These are phyloP conservation scores for Syzygium oleosum DNA, from an alignment of 345 rosid species.

Conservation along the genomic window DNA sequence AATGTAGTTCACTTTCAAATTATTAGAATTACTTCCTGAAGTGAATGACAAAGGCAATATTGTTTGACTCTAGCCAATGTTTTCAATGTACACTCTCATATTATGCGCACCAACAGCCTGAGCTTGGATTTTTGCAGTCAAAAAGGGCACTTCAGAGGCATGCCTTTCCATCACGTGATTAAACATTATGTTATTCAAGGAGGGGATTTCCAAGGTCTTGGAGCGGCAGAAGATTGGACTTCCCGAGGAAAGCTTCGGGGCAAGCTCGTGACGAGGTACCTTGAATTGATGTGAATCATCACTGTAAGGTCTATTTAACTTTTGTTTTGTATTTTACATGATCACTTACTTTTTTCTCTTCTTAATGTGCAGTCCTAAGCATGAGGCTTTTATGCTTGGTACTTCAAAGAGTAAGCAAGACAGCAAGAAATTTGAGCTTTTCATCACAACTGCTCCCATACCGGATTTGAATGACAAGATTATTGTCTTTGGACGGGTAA, in stretches of 20 bases:
- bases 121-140: conserved; percentile 42
- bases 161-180: conserved; percentile 73
- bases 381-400: conserved; percentile 82
- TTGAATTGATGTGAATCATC: background rate
- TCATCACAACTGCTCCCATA: conserved; percentile 81
- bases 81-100: background rate
- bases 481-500: conserved; percentile 68
- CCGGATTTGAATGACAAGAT: conserved; percentile 70
- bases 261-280: conserved; percentile 56
- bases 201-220: conserved; percentile 47
- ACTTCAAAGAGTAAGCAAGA: conserved; percentile 49
- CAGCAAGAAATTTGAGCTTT: conserved; percentile 50
- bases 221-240: conserved; percentile 74
- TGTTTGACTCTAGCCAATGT: background rate
- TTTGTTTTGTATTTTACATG: background rate
- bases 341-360: background rate
- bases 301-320: background rate
- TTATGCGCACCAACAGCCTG: background rate
- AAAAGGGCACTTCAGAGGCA: conserved; percentile 70
- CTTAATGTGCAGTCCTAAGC: conserved; percentile 45
- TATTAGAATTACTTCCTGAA: background rate
- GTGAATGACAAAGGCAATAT: background rate
- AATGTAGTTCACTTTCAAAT: background rate
- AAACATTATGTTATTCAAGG: conserved; percentile 88
- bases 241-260: conserved; percentile 63